These are phyloP conservation scores for Malassezia caprae DNA, from an alignment of 1,284 basidiomycete species.

Conservation along the genomic window DNA sequence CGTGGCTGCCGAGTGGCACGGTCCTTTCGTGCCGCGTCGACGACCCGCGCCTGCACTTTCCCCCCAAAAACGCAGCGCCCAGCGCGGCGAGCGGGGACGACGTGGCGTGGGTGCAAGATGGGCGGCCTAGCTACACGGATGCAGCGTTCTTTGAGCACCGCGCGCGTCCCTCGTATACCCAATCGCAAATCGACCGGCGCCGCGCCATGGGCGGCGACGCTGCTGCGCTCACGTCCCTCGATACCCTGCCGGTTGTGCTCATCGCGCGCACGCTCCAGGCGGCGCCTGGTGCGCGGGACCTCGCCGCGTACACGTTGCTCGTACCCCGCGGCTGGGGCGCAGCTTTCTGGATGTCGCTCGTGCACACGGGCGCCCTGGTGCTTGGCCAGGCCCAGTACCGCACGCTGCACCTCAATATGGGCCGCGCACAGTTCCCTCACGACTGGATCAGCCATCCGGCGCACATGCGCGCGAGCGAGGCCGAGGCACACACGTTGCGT, in stretches of 20 bases:
- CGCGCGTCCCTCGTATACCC: slow-evolving; percentile 24
- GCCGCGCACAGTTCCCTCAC: slow-evolving; percentile 24
- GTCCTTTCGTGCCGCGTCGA: slow-evolving; percentile 22
- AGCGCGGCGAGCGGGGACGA: background rate
- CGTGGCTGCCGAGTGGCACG: slow-evolving; percentile 1
- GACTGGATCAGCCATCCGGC: slow-evolving; percentile 31
- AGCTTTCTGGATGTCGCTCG: slow-evolving; percentile 37
- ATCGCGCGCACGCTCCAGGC: background rate
- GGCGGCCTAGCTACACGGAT: background rate
- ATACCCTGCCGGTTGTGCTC: slow-evolving; percentile 10
- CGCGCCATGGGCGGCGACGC: slow-evolving; percentile 18
- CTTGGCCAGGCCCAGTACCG: slow-evolving; percentile 34
- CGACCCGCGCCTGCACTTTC: slow-evolving; percentile 39
- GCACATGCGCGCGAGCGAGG: slow-evolving; percentile 16
- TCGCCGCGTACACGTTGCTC: slow-evolving; percentile 28
- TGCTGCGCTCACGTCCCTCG: background rate
- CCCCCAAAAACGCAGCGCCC: slow-evolving; percentile 20
- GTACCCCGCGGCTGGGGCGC: slow-evolving; percentile 43
- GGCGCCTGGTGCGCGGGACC: background rate
- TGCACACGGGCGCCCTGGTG: slow-evolving; percentile 29
- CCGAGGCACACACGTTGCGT: slow-evolving; percentile 7
- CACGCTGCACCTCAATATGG: slow-evolving; percentile 24
- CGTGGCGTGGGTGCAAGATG: background rate
- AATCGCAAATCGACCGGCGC: slow-evolving; percentile 37
- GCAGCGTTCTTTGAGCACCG: background rate